phyloP scores from a whole-genome alignment of 202 grass and related monocot genomes.

The Dendrocalamus latiflorus region DNA sequence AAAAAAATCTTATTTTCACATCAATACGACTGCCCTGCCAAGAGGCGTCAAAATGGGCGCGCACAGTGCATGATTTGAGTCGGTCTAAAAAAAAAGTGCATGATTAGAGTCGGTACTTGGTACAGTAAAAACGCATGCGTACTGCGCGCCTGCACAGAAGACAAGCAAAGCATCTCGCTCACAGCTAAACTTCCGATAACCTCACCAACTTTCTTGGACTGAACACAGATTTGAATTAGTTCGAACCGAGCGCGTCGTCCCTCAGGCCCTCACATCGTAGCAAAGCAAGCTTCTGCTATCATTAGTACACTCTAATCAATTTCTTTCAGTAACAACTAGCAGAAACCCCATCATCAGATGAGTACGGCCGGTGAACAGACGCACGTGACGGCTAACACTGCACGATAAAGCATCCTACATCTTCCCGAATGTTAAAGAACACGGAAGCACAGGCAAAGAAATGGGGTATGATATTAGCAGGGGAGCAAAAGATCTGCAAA shows the following conservation, averaged over 20 bases:
- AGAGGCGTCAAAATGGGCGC: background rate
- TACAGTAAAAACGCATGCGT: background rate
- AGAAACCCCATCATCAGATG: background rate
- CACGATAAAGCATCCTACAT: background rate
- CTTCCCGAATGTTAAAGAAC: background rate
- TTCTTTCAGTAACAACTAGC: background rate
- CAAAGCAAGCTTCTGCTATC: background rate
- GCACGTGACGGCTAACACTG: background rate
- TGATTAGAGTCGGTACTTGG: background rate
- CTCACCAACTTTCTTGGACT: constrained; percentile 16
- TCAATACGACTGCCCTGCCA: background rate
- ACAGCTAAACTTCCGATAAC: constrained; percentile 17
- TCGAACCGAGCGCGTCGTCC: background rate
- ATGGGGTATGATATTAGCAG: background rate
- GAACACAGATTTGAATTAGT: background rate
- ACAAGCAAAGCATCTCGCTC: constrained; percentile 1
- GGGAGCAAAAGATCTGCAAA: background rate
- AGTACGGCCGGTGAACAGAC: background rate
- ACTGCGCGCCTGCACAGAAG: background rate
- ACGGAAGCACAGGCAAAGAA: background rate
- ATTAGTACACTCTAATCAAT: background rate
- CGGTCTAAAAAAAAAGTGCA: too few relatives aligned
- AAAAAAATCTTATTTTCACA: background rate
- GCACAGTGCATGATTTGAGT: background rate
- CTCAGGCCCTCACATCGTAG: too few relatives aligned